Evolutionary conservation across 805 yeast species (phyloP).

Genomic region (Saccharomycopsis oosterbeekiorum): DNA sequence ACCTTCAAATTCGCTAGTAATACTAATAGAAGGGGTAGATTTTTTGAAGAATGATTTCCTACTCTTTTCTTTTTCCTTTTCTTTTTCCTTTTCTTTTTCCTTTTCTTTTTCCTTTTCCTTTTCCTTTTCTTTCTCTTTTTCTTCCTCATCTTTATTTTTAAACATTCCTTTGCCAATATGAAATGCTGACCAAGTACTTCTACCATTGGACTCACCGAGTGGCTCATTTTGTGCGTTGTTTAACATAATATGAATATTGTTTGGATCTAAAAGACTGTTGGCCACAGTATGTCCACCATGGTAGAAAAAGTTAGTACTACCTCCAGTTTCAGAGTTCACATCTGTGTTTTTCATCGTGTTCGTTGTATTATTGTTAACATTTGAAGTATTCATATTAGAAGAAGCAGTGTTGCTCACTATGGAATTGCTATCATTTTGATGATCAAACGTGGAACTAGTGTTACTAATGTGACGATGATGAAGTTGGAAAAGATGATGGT

Average conservation of each 20-base stretch:
- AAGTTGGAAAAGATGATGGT: neutral
- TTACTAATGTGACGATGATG: neutral
- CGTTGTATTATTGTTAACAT: neutral
- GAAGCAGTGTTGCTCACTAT: neutral
- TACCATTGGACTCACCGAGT: neutral
- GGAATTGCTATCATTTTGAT: neutral
- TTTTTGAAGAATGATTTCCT: neutral
- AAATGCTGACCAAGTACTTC: neutral
- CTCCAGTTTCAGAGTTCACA: neutral
- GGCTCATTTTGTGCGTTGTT: neutral
- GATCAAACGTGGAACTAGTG: neutral
- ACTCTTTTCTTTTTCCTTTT: neutral
- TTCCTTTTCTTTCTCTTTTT: neutral
- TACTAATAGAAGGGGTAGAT: neutral
- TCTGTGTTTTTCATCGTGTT: neutral
- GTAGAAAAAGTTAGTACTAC: neutral
- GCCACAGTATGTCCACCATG: neutral
- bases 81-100: neutral
- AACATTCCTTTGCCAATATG: constrained; percentile 1
- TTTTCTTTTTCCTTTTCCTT: neutral
- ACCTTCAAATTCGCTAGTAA: neutral
- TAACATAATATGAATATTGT: neutral
- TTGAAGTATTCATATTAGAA: neutral
- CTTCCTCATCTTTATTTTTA: neutral
- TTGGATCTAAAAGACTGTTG: neutral